phyloP scores from a whole-genome alignment of 768 basidiomycete genomes.

The Basidioascus undulatus region DNA sequence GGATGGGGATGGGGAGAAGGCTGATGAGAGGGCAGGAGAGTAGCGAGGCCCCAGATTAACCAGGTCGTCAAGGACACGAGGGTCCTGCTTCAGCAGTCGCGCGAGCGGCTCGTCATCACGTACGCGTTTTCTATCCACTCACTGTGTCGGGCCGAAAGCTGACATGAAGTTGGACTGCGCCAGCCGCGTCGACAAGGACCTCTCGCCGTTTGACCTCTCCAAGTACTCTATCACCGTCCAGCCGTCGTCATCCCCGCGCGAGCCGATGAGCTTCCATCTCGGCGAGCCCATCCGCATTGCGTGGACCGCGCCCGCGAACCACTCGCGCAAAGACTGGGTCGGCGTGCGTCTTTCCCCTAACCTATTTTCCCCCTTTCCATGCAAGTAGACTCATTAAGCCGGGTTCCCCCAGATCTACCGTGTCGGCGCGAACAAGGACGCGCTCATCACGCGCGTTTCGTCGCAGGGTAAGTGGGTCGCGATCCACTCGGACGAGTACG shows the following conservation, averaged over 20 bases:
- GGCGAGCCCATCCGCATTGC: constrained; percentile 68
- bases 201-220: constrained; percentile 51
- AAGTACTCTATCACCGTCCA: constrained; percentile 50
- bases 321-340: constrained; percentile 88
- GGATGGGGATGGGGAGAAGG: too few relatives aligned
- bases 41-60: constrained; percentile 66
- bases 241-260: constrained; percentile 25
- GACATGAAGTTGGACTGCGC: constrained; percentile 1
- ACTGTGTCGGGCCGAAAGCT: too few relatives aligned
- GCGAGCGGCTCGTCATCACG: constrained; percentile 81
- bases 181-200: constrained; percentile 57
- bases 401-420: too few relatives aligned
- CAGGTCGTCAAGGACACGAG: constrained; percentile 88
- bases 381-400: too few relatives aligned
- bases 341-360: constrained; percentile 33
- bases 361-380: constrained; percentile 1
- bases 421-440: constrained; percentile 64
- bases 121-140: constrained; percentile 15
- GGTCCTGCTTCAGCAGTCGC: constrained; percentile 64
- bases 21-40: too few relatives aligned
- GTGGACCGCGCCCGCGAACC: constrained; percentile 67
- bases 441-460: constrained; percentile 54
- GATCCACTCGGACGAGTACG: constrained; percentile 77
- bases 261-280: constrained; percentile 46
- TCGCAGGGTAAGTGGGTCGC: constrained; percentile 83